Base-by-base conservation (phyloP, 2,329 filamentous ascomycete species). In the Mycogone perniciosa region DNA sequence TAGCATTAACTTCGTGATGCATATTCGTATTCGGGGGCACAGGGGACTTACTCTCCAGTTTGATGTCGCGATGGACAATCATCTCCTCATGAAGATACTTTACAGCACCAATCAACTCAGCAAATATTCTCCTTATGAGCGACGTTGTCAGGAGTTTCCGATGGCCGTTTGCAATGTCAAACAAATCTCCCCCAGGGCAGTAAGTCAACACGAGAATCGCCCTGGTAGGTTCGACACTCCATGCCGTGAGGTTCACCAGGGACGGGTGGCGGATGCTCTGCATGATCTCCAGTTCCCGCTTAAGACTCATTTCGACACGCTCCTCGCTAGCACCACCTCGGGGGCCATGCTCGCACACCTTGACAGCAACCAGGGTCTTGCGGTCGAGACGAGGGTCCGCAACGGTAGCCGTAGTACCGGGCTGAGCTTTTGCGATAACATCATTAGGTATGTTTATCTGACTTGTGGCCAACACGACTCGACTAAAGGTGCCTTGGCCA, bases 51-150 rank as follows among this genome's bases (percentile, higher is more conserved):
- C 88, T 80, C 76, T 99, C 93, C 53, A 99, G 84, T 72, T 99
- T 99, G 69, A 99, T 95, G 68, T 99, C 93, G 54, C 93, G 84
- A 66, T 99, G 93, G 48, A 97, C 92, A 64, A 99, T 96, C 59
- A 82, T 85, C 60, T 88, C 76, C 48, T 81, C 75, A 68, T 99
- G 93, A 44, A 99, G 74, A 71, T 97, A 96, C 52, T 79, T 80
- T 34, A 95, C 85, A 0, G 92, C 93, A 54, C 81, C 84, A 27
- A 97, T 84, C 56, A 97, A 69, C 67, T 99, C 93, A 10, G 91
- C 79, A 67, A 96, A 96, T 51, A 97, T 90, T 46, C 93, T 82
- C 57, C 89, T 81, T 44, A 96, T 76, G 42, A 97, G 71, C 2
- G 73, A 64, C 0, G 88, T 80, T 4, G 78, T 82, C 44, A 96